Conservation (phyloP, 495 filamentous ascomycete species). For the Penicillium canescens region DNA sequence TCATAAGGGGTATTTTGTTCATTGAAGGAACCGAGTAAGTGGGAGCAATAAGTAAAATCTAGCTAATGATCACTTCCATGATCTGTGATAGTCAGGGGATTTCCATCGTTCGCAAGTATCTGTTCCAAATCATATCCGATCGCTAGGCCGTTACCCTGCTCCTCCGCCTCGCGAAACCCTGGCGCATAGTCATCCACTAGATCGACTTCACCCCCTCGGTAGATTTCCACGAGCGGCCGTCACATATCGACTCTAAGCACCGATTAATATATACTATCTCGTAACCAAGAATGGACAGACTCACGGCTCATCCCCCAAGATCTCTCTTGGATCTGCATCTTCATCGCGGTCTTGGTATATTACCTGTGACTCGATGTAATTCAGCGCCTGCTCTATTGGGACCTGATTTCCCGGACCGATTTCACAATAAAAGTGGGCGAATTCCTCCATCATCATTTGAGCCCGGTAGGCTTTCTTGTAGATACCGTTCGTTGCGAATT, state of each 20-base stretch:
- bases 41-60: background rate
- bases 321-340: slow-evolving; percentile 2
- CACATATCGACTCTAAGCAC: slow-evolving; percentile 7
- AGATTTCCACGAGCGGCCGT: slow-evolving; percentile 4
- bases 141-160: slow-evolving; percentile 5
- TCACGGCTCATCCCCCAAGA: slow-evolving; percentile 12
- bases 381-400: background rate
- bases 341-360: background rate
- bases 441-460: slow-evolving; percentile 7
- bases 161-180: slow-evolving; percentile 8
- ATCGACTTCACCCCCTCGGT: slow-evolving; percentile 2
- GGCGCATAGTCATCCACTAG: slow-evolving; percentile 8
- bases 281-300: background rate
- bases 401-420: background rate
- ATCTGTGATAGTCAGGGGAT: slow-evolving; percentile 1
- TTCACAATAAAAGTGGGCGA: slow-evolving; percentile 1
- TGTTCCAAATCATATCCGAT: slow-evolving; percentile 7
- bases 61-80: background rate
- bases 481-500: slow-evolving; percentile 8
- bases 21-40: no score
- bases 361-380: background rate
- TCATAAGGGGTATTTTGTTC: no score
- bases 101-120: slow-evolving; percentile 10
- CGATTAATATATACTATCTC: slow-evolving; percentile 5
- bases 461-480: background rate